Evolutionary conservation across 1,139 yeast genomes (phyloP).

Genomic region (Debaryomyces sp.): DNA sequence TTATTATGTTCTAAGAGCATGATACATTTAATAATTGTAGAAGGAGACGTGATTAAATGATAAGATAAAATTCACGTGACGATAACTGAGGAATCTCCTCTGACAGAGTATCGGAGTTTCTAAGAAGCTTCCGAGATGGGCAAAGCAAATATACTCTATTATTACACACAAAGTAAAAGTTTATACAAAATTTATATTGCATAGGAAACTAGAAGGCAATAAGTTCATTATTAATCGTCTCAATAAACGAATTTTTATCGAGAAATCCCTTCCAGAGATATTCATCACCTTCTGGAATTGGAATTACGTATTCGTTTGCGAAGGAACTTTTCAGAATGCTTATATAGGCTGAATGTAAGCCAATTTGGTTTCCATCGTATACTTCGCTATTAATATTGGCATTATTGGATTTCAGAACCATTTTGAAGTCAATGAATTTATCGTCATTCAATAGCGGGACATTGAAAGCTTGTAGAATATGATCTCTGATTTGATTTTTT

Average conservation of each 20-base stretch:
- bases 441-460: conserved; percentile 27
- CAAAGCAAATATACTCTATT: not conserved
- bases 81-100: not conserved
- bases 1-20: not conserved
- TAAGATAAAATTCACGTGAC: conserved; percentile 8
- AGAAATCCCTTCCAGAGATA: conserved; percentile 23
- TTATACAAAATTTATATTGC: not conserved
- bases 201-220: not conserved
- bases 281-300: conserved; percentile 18
- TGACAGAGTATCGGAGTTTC: not conserved
- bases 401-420: not conserved
- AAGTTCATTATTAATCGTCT: conserved; percentile 4
- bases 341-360: conserved; percentile 25
- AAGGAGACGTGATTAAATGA: conserved; percentile 10
- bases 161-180: not conserved
- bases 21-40: not conserved
- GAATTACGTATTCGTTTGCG: conserved; percentile 16
- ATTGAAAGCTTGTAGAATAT: conserved; percentile 22
- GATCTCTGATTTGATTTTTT: conserved; percentile 31
- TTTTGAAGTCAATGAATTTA: conserved; percentile 22
- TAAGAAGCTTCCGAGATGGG: not conserved
- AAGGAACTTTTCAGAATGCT: conserved; percentile 11
- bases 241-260: conserved; percentile 7
- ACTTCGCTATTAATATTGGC: conserved; percentile 17
- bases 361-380: conserved; percentile 26